Evolutionary conservation across 345 rosid species (phyloP).

Genomic region (Pseudoturritis turrita): DNA sequence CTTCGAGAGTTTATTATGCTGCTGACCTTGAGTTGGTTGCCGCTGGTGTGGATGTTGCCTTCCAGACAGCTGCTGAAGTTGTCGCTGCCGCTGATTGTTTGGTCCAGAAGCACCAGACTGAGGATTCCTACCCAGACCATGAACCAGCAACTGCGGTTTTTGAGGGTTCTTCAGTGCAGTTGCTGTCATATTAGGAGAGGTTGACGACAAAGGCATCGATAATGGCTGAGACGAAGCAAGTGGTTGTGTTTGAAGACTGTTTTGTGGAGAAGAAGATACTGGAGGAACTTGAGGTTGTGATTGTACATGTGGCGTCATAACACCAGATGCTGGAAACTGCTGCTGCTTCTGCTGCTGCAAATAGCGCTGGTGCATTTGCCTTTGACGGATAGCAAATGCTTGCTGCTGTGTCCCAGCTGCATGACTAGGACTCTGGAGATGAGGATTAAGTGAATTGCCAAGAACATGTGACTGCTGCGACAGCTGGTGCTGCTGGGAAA

Average conservation of each 20-base stretch:
- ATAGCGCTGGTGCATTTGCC: slow-evolving; percentile 63
- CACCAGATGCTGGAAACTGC: slow-evolving; percentile 55
- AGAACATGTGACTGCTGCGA: slow-evolving; percentile 51
- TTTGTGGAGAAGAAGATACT: slow-evolving; percentile 62
- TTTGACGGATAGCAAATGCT: slow-evolving; percentile 56
- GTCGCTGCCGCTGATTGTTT: slow-evolving; percentile 63
- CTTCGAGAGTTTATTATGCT: slow-evolving; percentile 59
- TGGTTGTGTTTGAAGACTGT: slow-evolving; percentile 55
- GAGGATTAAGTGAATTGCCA: slow-evolving; percentile 51
- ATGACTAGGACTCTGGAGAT: slow-evolving; percentile 59
- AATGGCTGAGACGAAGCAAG: slow-evolving; percentile 48
- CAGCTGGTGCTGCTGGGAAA: slow-evolving; percentile 62
- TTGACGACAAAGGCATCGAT: slow-evolving; percentile 42
- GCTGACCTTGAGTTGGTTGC: slow-evolving; percentile 53
- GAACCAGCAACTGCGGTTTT: slow-evolving; percentile 52
- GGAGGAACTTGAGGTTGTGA: slow-evolving; percentile 57
- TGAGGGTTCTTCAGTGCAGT: slow-evolving; percentile 41
- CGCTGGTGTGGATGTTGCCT: slow-evolving; percentile 79
- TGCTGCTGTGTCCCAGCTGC: slow-evolving; percentile 56
- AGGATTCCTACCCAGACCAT: slow-evolving; percentile 48
- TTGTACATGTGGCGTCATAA: slow-evolving; percentile 52
- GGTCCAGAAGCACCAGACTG: slow-evolving; percentile 41
- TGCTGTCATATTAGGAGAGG: slow-evolving; percentile 56
- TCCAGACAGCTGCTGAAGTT: slow-evolving; percentile 56
- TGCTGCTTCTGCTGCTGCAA: slow-evolving; percentile 63